These are phyloP conservation scores for Trichoderma oligosporum DNA, from an alignment of 2,329 filamentous ascomycete genomes.

Conservation along the genomic window DNA sequence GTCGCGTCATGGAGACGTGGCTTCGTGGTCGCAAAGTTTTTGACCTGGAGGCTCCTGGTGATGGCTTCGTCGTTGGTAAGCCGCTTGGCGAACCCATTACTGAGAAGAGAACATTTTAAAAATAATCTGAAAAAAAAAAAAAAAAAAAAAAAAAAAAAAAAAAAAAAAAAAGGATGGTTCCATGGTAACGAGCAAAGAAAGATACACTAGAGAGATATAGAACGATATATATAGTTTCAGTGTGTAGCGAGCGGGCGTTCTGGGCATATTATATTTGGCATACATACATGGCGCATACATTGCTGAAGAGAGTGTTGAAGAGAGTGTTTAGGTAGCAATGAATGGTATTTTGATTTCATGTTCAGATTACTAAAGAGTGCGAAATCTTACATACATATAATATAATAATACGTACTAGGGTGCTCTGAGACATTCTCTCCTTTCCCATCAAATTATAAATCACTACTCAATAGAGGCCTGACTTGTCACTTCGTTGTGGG, in stretches of 20 bases:
- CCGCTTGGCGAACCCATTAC: slow-evolving; percentile 55
- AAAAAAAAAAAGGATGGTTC: no score
- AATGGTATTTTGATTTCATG: neutral
- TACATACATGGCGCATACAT: neutral
- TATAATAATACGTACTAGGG: neutral
- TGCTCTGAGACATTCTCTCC: neutral
- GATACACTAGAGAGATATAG: slow-evolving; percentile 8
- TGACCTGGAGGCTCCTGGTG: slow-evolving; percentile 53
- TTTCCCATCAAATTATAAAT: neutral
- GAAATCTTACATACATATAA: neutral
- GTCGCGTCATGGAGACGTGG: slow-evolving; percentile 83
- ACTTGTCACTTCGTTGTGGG: neutral
- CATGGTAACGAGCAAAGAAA: neutral
- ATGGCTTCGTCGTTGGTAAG: slow-evolving; percentile 47
- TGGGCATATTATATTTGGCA: neutral
- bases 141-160: no score
- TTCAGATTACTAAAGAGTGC: neutral
- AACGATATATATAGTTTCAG: neutral
- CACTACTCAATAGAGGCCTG: slow-evolving; percentile 2
- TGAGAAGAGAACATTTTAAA: slow-evolving; percentile 51
- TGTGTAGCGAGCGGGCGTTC: slow-evolving; percentile 10
- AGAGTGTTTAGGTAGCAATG: neutral
- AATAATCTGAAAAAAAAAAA: neutral
- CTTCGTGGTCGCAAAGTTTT: slow-evolving; percentile 74
- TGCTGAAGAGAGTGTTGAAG: neutral